Evolutionary conservation across 139 green algal species (phyloP), one percentile per base, ranked within the genome.

Genomic region (Haematococcus lacustris): DNA sequence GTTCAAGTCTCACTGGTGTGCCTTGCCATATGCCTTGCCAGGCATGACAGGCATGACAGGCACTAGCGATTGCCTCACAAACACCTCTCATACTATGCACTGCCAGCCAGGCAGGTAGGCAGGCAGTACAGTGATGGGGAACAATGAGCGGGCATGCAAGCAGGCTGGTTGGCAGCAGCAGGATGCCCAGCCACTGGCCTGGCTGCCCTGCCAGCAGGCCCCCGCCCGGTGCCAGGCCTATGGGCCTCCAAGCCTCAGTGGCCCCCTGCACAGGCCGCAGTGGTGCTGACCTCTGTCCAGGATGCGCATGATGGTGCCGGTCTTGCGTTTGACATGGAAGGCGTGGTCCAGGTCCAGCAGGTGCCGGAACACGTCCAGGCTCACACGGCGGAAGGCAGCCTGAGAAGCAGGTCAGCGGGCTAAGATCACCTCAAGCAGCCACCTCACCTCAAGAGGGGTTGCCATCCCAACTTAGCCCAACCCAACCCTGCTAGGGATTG

Each of bases 321-420:
- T 97, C 81, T 93, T 94, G 62, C 91, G 78, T 26, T 91, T 83
- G 63, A 97, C 82, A 75, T 97, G 92, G 71, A 90, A 97, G 21
- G 79, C 73, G 51, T 93, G 79, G 72, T 93, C 89, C 70, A 96
- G 82, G 9, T 83, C 78, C 65, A 95, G 80, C 34, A 91, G 71
- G 71, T 95, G 88, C 3, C 68, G 71, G 75, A 96, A 96, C 28
- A 96, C 71, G 51, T 95, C 91, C 40, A 91, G 57, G 53, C 73
- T 86, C 62, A 88, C 82, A 33, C 80, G 73, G 76, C 70, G 67
- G 64, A 23, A 67, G 9, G 30, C 25, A 40, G 33, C 28, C 25
- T 64, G 57, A 7, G 9, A 4, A 37, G 57, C 21, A 25, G 4
- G 32, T 13, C 53, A 64, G 47, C 47, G 13, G 21, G 13, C 21